Evolutionary conservation across 2,329 filamentous ascomycete species (phyloP).

Genomic region (Colletotrichum sidae): DNA sequence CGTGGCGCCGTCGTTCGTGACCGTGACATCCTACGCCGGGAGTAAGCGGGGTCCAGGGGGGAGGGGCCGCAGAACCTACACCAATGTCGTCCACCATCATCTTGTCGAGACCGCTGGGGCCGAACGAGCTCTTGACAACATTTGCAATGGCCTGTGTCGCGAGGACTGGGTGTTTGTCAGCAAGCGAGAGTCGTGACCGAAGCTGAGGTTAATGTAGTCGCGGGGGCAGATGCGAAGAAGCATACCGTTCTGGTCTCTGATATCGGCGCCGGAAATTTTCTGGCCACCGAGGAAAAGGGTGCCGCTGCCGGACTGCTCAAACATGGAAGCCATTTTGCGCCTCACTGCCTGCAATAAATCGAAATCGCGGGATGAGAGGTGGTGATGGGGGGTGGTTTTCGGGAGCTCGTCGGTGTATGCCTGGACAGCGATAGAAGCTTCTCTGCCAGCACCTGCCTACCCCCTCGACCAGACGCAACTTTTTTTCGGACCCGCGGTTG

Average conservation of each 20-base stretch:
- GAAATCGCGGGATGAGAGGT: conserved; percentile 32
- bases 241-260: conserved; percentile 94
- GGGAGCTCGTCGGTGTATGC: conserved; percentile 35
- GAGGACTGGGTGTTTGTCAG: conserved; percentile 69
- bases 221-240: conserved; percentile 15
- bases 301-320: conserved; percentile 94
- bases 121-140: conserved; percentile 99
- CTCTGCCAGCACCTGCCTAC: conserved; percentile 36
- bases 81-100: conserved; percentile 99
- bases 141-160: conserved; percentile 98
- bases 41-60: conserved; percentile 40
- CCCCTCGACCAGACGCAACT: conserved; percentile 34
- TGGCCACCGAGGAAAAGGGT: conserved; percentile 96
- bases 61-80: conserved; percentile 60
- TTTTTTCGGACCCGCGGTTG: conserved; percentile 39
- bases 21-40: conserved; percentile 83
- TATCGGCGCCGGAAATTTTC: conserved; percentile 97
- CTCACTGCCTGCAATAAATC: conserved; percentile 30
- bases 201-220: conserved; percentile 22
- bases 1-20: conserved; percentile 98
- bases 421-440: conserved; percentile 40
- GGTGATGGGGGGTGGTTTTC: conserved; percentile 23
- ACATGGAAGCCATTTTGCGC: conserved; percentile 86
- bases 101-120: conserved; percentile 96
- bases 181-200: conserved; percentile 31